These are phyloP conservation scores for Takashimella tepidaria DNA, from an alignment of 1,284 basidiomycete genomes.

Conservation along the genomic window DNA sequence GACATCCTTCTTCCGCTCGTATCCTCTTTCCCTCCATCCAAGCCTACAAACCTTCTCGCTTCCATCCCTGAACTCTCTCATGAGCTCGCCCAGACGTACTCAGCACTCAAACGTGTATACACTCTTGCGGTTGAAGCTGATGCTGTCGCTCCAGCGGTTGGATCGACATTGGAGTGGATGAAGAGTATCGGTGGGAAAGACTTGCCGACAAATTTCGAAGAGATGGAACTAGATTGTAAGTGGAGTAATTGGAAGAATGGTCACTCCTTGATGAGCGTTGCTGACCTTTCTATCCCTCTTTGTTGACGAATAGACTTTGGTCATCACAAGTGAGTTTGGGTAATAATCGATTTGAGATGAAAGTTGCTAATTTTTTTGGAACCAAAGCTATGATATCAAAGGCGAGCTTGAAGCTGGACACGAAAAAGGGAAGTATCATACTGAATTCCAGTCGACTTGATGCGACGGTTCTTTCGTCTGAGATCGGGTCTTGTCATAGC, in stretches of 20 bases:
- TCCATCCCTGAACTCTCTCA: slow-evolving; percentile 29
- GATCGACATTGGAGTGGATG: slow-evolving; percentile 36
- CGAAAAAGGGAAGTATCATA: slow-evolving; percentile 33
- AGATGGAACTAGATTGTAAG: slow-evolving; percentile 36
- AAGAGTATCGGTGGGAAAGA: slow-evolving; percentile 33
- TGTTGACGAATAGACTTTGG: slow-evolving; percentile 31
- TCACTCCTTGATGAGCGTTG: not conserved
- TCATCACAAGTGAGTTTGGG: slow-evolving; percentile 24
- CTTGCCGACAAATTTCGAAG: slow-evolving; percentile 35
- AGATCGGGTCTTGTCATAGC: too few relatives aligned
- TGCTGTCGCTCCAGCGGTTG: slow-evolving; percentile 33
- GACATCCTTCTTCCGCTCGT: slow-evolving; percentile 35
- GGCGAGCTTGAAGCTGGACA: slow-evolving; percentile 23
- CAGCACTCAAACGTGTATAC: slow-evolving; percentile 27
- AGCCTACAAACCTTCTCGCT: slow-evolving; percentile 29
- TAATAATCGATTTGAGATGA: too few relatives aligned
- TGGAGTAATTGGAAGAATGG: too few relatives aligned
- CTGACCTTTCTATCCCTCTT: not conserved
- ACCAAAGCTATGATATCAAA: slow-evolving; percentile 26
- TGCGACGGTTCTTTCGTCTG: too few relatives aligned
- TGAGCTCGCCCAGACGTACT: slow-evolving; percentile 29
- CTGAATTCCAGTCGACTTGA: slow-evolving; percentile 21
- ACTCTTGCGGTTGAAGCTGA: slow-evolving; percentile 30
- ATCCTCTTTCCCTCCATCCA: slow-evolving; percentile 18
- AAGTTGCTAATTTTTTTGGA: too few relatives aligned